These are phyloP conservation scores for Cercophora newfieldiana DNA, from an alignment of 495 filamentous ascomycete species.

Conservation along the genomic window DNA sequence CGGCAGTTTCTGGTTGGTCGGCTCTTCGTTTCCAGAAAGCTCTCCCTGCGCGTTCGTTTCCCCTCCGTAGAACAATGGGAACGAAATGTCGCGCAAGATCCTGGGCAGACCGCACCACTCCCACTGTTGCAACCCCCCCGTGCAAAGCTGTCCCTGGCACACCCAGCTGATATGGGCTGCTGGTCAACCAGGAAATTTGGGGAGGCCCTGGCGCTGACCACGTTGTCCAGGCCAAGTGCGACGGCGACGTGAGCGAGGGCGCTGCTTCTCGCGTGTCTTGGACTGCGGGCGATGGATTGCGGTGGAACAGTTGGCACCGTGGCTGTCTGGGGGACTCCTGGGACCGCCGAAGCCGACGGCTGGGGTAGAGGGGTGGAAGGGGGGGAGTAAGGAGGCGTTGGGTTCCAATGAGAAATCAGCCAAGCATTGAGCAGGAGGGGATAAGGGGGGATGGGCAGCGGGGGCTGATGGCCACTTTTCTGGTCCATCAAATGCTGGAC, in stretches of 20 bases:
- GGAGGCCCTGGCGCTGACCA: neutral
- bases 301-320: slow-evolving; percentile 2
- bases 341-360: neutral
- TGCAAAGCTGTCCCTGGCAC: neutral
- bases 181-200: neutral
- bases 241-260: neutral
- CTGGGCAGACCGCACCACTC: neutral
- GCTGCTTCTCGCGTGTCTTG: neutral
- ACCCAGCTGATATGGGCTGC: neutral
- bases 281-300: neutral
- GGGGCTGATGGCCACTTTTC: neutral
- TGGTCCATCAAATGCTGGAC: slow-evolving; percentile 14
- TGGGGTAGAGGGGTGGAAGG: neutral
- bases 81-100: slow-evolving; percentile 16
- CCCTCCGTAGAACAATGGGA: neutral
- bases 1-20: slow-evolving; percentile 10
- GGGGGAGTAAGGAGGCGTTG: neutral
- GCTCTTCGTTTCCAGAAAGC: slow-evolving; percentile 11
- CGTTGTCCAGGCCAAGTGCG: neutral
- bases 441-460: neutral
- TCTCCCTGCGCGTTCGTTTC: slow-evolving; percentile 6
- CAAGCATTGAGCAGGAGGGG: slow-evolving; percentile 4
- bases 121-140: neutral
- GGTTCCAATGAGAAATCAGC: neutral
- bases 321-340: neutral